phyloP scores from a whole-genome alignment of 2,329 filamentous ascomycete genomes.

The Blumeriella jaapii region DNA sequence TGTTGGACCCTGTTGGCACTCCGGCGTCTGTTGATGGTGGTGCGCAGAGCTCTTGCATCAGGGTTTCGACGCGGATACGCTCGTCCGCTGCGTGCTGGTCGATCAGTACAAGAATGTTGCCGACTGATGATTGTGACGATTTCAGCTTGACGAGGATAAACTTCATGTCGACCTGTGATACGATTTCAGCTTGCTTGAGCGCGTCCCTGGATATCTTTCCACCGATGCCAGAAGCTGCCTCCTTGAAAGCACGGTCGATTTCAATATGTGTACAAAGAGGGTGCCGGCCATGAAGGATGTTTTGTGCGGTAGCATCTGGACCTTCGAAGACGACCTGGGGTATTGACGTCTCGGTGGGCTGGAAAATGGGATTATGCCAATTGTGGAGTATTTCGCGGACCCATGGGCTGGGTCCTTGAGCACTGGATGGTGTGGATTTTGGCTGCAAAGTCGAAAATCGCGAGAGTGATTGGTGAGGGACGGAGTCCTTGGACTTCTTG shows the following conservation, averaged over 20 bases:
- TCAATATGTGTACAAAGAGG: conserved; percentile 23
- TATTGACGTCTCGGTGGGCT: conserved; percentile 34
- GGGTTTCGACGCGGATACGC: conserved; percentile 62
- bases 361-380: conserved; percentile 72
- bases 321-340: conserved; percentile 30
- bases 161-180: conserved; percentile 81
- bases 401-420: conserved; percentile 35
- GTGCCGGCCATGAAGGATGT: conserved; percentile 16
- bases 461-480: background rate
- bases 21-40: conserved; percentile 10
- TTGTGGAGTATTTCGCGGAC: conserved; percentile 45
- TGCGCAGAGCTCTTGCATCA: conserved; percentile 49
- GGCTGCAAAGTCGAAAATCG: background rate
- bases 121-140: background rate
- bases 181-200: conserved; percentile 49
- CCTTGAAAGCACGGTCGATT: conserved; percentile 22
- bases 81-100: conserved; percentile 97
- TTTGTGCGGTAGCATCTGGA: conserved; percentile 19
- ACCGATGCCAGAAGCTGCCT: conserved; percentile 21
- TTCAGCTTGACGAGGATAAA: conserved; percentile 59
- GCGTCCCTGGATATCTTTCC: conserved; percentile 49
- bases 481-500: conserved; percentile 12
- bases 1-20: conserved; percentile 11
- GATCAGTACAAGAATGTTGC: conserved; percentile 53
- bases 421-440: background rate